Evolutionary conservation across 768 basidiomycete species (phyloP).

Genomic region (Leccinum imitatum): DNA sequence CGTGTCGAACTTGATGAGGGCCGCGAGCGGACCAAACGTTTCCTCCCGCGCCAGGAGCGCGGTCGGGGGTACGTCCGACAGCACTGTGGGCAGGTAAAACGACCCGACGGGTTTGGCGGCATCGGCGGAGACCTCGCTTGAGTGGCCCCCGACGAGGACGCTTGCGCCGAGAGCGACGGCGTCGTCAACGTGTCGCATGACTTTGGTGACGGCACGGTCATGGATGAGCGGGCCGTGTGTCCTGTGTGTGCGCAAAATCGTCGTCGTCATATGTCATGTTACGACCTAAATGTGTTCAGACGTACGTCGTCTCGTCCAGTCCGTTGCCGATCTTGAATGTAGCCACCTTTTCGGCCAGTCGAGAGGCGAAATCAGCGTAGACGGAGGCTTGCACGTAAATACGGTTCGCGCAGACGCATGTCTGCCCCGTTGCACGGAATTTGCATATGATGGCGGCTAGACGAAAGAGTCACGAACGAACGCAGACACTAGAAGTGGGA

Average conservation of each 20-base stretch:
- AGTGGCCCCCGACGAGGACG: slow-evolving; percentile 86
- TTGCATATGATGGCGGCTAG: slow-evolving; percentile 73
- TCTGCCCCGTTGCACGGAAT: slow-evolving; percentile 81
- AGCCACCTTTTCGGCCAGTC: slow-evolving; percentile 80
- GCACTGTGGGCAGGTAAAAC: slow-evolving; percentile 87
- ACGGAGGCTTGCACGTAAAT: slow-evolving; percentile 90
- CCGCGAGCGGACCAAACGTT: slow-evolving; percentile 93
- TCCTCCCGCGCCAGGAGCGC: slow-evolving; percentile 78
- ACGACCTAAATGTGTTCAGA: not conserved
- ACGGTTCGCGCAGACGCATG: slow-evolving; percentile 85
- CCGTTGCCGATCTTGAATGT: slow-evolving; percentile 88
- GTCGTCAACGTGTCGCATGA: slow-evolving; percentile 81
- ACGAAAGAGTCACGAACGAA: slow-evolving; percentile 3
- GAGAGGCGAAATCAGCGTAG: slow-evolving; percentile 90
- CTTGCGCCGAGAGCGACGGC: slow-evolving; percentile 84
- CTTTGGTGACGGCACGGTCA: slow-evolving; percentile 80
- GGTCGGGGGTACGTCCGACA: slow-evolving; percentile 73
- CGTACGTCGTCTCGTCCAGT: slow-evolving; percentile 72
- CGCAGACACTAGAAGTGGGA: not conserved
- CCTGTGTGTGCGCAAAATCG: slow-evolving; percentile 34
- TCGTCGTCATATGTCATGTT: not conserved
- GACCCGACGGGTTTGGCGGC: slow-evolving; percentile 34
- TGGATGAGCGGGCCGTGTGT: slow-evolving; percentile 98
- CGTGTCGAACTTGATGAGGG: slow-evolving; percentile 85
- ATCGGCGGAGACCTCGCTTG: slow-evolving; percentile 41